Conservation (phyloP, 2,329 filamentous ascomycete species). For the Knoxdaviesia capensis region DNA sequence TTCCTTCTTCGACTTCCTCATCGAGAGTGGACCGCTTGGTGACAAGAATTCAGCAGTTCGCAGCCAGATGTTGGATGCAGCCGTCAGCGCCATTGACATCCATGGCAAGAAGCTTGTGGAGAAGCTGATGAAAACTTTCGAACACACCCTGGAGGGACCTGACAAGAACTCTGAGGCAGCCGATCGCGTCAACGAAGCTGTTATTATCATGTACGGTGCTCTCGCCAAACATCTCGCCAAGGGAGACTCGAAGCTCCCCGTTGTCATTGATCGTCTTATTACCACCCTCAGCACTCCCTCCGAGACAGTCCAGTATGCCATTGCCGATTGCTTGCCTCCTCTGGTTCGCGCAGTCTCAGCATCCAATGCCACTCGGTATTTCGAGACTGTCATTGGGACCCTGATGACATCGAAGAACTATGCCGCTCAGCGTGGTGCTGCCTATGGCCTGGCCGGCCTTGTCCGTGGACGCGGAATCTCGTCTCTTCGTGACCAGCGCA, state of each 20-base stretch:
- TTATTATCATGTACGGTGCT: slow-evolving; percentile 93
- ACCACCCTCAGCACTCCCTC: slow-evolving; percentile 83
- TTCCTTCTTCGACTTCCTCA: slow-evolving; percentile 65
- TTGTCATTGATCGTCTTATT: slow-evolving; percentile 71
- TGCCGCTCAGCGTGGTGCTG: slow-evolving; percentile 77
- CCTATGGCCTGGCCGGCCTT: slow-evolving; percentile 83
- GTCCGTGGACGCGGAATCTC: slow-evolving; percentile 73
- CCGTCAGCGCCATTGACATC: slow-evolving; percentile 57
- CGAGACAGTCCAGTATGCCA: slow-evolving; percentile 90
- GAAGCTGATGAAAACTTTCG: slow-evolving; percentile 79
- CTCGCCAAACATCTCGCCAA: slow-evolving; percentile 68
- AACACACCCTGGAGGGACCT: slow-evolving; percentile 66
- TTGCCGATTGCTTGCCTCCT: slow-evolving; percentile 82
- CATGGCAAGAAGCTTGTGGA: slow-evolving; percentile 73
- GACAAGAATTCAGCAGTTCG: slow-evolving; percentile 63
- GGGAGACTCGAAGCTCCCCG: slow-evolving; percentile 73
- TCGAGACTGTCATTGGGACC: slow-evolving; percentile 60
- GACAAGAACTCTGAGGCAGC: slow-evolving; percentile 64
- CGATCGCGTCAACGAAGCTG: slow-evolving; percentile 87
- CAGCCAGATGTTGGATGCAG: slow-evolving; percentile 80
- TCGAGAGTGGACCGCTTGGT: slow-evolving; percentile 69
- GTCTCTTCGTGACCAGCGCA: slow-evolving; percentile 64
- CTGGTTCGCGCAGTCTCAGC: slow-evolving; percentile 57
- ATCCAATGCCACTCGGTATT: slow-evolving; percentile 60
- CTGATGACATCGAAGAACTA: slow-evolving; percentile 81